Conservation (phyloP, 441 rosid genomes). For the Populus tomentosa region DNA sequence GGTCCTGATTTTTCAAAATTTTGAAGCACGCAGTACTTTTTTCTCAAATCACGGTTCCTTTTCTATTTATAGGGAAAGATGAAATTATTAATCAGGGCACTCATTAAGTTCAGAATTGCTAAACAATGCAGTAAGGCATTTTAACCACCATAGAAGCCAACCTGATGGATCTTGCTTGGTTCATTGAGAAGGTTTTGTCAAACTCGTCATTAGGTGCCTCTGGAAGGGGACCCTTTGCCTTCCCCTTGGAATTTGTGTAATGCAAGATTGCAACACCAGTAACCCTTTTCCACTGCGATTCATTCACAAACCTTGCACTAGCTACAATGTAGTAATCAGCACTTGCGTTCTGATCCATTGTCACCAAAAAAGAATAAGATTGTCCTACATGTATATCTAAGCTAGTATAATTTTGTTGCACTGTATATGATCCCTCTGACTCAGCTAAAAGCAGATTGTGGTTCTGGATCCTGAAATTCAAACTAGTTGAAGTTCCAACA, state of each 20-base stretch:
- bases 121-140: background rate
- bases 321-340: slow-evolving; percentile 94
- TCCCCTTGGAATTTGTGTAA: slow-evolving; percentile 88
- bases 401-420: slow-evolving; percentile 88
- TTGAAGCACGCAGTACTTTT: background rate
- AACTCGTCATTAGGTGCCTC: slow-evolving; percentile 70
- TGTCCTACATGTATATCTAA: slow-evolving; percentile 96
- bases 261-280: slow-evolving; percentile 90
- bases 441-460: slow-evolving; percentile 87
- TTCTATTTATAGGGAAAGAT: background rate
- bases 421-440: slow-evolving; percentile 80
- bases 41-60: background rate
- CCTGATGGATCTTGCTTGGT: slow-evolving; percentile 98
- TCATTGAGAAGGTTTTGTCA: slow-evolving; percentile 92
- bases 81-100: background rate
- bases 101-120: background rate
- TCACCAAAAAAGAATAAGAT: slow-evolving; percentile 78
- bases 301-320: slow-evolving; percentile 87
- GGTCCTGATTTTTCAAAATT: background rate
- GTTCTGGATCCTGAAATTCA: slow-evolving; percentile 89
- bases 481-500: slow-evolving; percentile 79
- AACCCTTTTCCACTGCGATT: slow-evolving; percentile 78
- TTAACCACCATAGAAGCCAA: slow-evolving; percentile 21
- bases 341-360: slow-evolving; percentile 94
- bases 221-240: slow-evolving; percentile 78